Base-by-base conservation (phyloP, 1,284 basidiomycete species). In the Wolfiporia cocos region DNA sequence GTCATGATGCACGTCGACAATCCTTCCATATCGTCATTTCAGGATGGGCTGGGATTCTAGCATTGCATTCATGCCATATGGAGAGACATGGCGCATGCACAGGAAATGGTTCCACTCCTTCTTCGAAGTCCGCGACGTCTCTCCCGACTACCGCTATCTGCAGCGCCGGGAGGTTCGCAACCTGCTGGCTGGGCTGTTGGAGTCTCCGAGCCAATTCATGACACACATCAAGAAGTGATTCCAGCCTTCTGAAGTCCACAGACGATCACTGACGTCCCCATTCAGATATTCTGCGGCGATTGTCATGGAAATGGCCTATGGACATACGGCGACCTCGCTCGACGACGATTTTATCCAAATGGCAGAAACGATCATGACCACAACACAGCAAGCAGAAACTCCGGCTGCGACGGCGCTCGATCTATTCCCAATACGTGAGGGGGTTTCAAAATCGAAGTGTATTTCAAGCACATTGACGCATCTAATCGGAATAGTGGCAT, bases 81-180 rank as follows among this genome's bases (percentile, higher is more conserved):
- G 55, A 6, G 54, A 56, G 10, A 47, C 47, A 7, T 62, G 58
- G 51, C 57, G 59, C 32, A 55, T 53, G 44, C 58, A 60, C 34
- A 52, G 61, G 10, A 42, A 49, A 34, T 55, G 61, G 48, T 55
- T 60, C 34, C 59, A 59, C 20, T 55, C 58, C 34, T 52, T 53
- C 30, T 56, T 63, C 36, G 53, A 55, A 45, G 30, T 49, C 15
- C 52, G 51, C 41, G 29, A 39, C n/a, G 53, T 49, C 5, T 44
- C 60, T 3, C 42, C 44, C 12, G 48, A 47, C 40, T 62, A 58
- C 42, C 45, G 49, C 12, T 46, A 51, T 3, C 39, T 61, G 11
- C 58, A 62, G 43, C 39, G 33, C 7, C 43, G 53, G 20, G 57
- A 61, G 39, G 53, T 55, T 21, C 49, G 55, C 38, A 53, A 44